Base-by-base conservation (phyloP, 805 yeast genomes). In the Vanderwaltozyma tropicalis region DNA sequence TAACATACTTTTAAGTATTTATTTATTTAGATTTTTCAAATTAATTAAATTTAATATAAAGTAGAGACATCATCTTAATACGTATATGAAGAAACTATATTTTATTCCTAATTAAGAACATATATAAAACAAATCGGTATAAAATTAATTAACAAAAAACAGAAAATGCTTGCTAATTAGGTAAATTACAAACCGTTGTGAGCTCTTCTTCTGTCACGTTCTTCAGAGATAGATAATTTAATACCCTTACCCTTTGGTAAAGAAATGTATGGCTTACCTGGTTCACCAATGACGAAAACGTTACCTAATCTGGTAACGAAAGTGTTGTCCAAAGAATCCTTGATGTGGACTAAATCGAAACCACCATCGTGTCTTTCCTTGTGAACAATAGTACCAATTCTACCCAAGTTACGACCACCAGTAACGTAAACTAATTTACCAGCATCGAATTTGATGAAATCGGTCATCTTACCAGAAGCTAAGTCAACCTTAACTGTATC, bases 201-300 rank as follows among this genome's bases (percentile, higher is more conserved):
- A 64, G 89, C 87, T 74, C 95, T 83, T 74, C 94, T 88, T 78
- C 88, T 79, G 84, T 87, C 96, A 74, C 96, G 86, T 80, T 87
- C 96, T 76, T 87, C 96, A 64, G 95, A 75, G 67, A 87, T 87
- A 62, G 89, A 67, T 66, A 87, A 79, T 78, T 87, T 87, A 71
- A 87, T 82, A 82, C 96, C 96, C 80, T 87, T 87, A 75, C 96
- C 96, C 89, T 86, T 87, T 75, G 96, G 96, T 70, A 87, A 76
- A 47, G 95, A 84, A 65, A 87, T 76, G 77, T 76, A 77, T 64
- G 96, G 95, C 75, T 84, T 86, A 71, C 84, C 81, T 62, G 87
- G 87, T 74, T 87, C 95, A 71, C 96, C 96, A 63, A 87, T 80
- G 63, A 87, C 81, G 71, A 87, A 86, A 56, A 87, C 94, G 81